A percentile compares a stretch with the other conserved stretches of the same genome.
Conservation (phyloP, 495 filamentous ascomycete genomes). For the Aspergillus biplanus region DNA sequence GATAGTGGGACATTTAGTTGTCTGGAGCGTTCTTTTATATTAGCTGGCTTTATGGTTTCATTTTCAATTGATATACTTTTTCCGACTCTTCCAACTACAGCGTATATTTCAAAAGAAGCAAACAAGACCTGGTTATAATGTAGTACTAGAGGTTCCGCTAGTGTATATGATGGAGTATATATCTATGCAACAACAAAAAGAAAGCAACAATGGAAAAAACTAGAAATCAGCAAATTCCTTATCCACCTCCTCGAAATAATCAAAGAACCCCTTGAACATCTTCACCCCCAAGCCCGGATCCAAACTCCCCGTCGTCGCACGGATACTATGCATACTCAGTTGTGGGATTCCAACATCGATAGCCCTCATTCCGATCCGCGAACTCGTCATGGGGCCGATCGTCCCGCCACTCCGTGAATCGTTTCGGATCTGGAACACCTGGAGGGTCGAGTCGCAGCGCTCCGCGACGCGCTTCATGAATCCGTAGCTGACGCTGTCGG, state of each 20-base stretch:
- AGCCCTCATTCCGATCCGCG: slow-evolving; percentile 78
- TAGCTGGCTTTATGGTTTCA: too few species aligned
- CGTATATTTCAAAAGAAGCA: background rate
- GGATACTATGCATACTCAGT: slow-evolving; percentile 91
- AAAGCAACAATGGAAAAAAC: background rate
- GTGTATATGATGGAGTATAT: background rate
- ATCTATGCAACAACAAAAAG: background rate
- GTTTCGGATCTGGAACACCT: slow-evolving; percentile 95
- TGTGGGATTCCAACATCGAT: slow-evolving; percentile 93
- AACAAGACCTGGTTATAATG: background rate
- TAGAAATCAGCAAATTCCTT: slow-evolving; percentile 69
- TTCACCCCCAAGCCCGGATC: slow-evolving; percentile 90
- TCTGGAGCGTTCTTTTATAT: too few species aligned
- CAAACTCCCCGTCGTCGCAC: slow-evolving; percentile 82
- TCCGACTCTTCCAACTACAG: too few species aligned
- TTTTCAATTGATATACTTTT: too few species aligned
- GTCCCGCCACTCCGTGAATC: slow-evolving; percentile 87
- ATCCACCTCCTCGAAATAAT: slow-evolving; percentile 86
- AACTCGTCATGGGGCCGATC: slow-evolving; percentile 89
- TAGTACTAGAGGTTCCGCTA: background rate
- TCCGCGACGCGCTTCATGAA: slow-evolving; percentile 76
- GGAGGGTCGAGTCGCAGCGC: slow-evolving; percentile 67
- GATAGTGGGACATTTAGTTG: too few species aligned
- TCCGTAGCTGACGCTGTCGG: slow-evolving; percentile 78
- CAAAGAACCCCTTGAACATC: slow-evolving; percentile 88